Evolutionary conservation across 345 rosid species (phyloP).

Genomic region (Sonneratia caseolaris): DNA sequence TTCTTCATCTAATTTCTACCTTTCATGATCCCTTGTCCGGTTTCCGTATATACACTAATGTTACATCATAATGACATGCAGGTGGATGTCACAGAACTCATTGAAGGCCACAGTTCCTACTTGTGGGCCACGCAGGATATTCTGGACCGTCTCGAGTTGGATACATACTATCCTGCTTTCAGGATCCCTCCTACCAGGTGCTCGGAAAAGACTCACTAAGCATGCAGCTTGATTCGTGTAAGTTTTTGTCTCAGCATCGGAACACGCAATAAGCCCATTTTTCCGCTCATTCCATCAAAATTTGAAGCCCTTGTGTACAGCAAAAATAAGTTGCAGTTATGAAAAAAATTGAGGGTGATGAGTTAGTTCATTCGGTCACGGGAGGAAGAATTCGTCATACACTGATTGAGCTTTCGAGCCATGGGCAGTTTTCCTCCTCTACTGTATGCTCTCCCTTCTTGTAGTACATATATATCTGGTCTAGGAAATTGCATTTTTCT

Average conservation of each 20-base stretch:
- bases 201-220: constrained; percentile 4
- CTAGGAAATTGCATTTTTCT: background rate
- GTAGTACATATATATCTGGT: background rate
- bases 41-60: background rate
- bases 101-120: constrained; percentile 90
- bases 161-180: constrained; percentile 67
- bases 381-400: background rate
- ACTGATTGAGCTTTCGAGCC: background rate
- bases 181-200: constrained; percentile 17
- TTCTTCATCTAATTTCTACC: background rate
- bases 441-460: background rate
- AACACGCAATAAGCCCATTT: background rate
- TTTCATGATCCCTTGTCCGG: background rate
- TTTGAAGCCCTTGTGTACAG: background rate
- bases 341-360: background rate
- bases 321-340: background rate
- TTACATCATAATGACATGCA: constrained; percentile 16
- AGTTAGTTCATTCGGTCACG: background rate
- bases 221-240: background rate
- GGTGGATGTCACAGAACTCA: constrained; percentile 67
- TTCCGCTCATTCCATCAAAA: background rate
- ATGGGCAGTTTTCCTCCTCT: background rate
- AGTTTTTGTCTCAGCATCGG: background rate
- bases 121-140: constrained; percentile 70
- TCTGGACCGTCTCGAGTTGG: constrained; percentile 72